These are phyloP conservation scores for Hygrophila difformis DNA, from an alignment of 257 asterid species.

Conservation along the genomic window DNA sequence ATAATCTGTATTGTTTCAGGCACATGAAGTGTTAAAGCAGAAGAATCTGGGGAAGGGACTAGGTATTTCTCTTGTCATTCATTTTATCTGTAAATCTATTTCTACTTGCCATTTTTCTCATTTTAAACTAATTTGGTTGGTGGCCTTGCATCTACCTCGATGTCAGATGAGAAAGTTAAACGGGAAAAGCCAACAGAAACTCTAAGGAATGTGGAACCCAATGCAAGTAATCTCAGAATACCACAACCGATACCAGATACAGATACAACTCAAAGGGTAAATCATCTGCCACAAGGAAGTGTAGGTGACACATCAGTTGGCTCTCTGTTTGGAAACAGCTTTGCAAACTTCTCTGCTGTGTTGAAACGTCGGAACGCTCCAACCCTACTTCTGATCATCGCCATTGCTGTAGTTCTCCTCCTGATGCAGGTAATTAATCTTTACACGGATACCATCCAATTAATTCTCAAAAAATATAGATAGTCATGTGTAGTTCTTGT, in stretches of 20 bases:
- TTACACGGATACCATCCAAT: too few relatives aligned
- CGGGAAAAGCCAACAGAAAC: slow-evolving; percentile 18
- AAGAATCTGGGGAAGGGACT: slow-evolving; percentile 60
- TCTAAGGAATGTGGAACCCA: slow-evolving; percentile 20
- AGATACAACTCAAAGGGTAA: slow-evolving; percentile 18
- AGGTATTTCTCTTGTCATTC: slow-evolving; percentile 40
- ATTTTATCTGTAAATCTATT: too few relatives aligned
- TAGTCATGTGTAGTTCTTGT: too few relatives aligned
- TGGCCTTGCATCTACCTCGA: slow-evolving; percentile 25
- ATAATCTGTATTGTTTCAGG: slow-evolving; percentile 46
- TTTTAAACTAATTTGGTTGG: slow-evolving; percentile 15
- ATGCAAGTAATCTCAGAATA: slow-evolving; percentile 19
- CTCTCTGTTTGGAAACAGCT: slow-evolving; percentile 29
- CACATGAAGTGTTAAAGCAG: slow-evolving; percentile 70
- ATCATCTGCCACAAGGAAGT: slow-evolving; percentile 21
- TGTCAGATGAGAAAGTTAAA: slow-evolving; percentile 33
- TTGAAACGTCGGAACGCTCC: slow-evolving; percentile 45
- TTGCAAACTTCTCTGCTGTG: slow-evolving; percentile 31
- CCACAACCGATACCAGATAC: slow-evolving; percentile 28
- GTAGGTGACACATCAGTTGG: slow-evolving; percentile 26
- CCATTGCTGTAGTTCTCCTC: slow-evolving; percentile 53
- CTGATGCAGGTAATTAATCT: slow-evolving; percentile 73
- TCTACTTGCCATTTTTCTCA: too few relatives aligned
- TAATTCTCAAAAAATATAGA: too few relatives aligned
- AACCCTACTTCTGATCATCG: slow-evolving; percentile 45